A percentile compares a stretch with the other conserved stretches of the same genome.
phyloP scores from a whole-genome alignment of 345 rosid genomes.

The Excoecaria cochinchinensis region DNA sequence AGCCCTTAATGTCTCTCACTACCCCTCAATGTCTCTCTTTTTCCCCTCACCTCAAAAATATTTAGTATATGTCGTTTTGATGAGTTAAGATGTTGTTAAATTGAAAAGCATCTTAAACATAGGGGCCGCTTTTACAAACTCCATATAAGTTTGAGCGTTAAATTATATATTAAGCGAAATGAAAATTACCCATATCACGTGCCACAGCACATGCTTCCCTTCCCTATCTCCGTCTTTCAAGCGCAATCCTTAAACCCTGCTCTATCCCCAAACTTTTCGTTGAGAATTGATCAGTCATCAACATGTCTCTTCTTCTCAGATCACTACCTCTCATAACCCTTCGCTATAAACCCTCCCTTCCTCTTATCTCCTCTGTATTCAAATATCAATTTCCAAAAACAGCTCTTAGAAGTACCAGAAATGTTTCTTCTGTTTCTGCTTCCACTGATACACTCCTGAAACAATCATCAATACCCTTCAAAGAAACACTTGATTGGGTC shows the following conservation, averaged over 20 bases:
- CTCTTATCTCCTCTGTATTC: conserved; percentile 18
- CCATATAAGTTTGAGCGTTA: too few species aligned
- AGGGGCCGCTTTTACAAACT: too few species aligned
- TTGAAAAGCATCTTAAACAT: too few species aligned
- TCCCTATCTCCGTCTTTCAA: background rate
- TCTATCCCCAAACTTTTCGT: conserved; percentile 27
- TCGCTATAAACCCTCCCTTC: conserved; percentile 22
- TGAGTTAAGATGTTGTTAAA: too few species aligned
- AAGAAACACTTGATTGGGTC: conserved; percentile 60
- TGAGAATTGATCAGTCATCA: conserved; percentile 7
- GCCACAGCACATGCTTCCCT: conserved; percentile 1
- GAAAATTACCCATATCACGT: background rate
- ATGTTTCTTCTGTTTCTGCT: conserved; percentile 32
- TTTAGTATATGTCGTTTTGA: too few species aligned
- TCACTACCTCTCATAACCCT: conserved; percentile 38
- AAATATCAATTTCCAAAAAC: conserved; percentile 17
- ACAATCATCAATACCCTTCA: conserved; percentile 16
- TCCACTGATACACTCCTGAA: conserved; percentile 25
- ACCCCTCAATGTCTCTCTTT: too few species aligned
- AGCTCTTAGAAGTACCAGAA: conserved; percentile 18
- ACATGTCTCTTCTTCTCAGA: conserved; percentile 30
- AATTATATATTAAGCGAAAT: too few species aligned
- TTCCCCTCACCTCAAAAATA: too few species aligned
- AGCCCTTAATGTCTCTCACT: too few species aligned
- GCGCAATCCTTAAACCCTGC: conserved; percentile 47